Evolutionary conservation across 345 rosid species (phyloP).

Genomic region (Triadica sebifera): DNA sequence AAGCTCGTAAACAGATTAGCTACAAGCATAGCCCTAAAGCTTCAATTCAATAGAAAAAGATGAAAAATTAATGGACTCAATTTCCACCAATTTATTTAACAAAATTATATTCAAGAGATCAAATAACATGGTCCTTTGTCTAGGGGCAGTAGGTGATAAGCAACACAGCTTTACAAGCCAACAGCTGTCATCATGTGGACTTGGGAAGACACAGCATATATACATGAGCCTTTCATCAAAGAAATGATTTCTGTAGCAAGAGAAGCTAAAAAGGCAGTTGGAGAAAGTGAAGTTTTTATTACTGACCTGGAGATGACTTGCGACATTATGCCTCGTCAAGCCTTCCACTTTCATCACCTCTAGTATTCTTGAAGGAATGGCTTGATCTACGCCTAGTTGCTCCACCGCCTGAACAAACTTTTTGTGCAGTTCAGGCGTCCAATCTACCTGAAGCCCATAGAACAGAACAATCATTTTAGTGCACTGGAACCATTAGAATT

Average conservation of each 20-base stretch:
- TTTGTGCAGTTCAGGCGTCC: conserved; percentile 89
- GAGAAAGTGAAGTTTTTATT: not conserved
- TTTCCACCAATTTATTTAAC: too few relatives aligned
- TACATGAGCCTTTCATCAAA: not conserved
- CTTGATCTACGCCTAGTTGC: conserved; percentile 85
- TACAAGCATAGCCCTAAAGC: not conserved
- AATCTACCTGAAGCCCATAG: conserved; percentile 63
- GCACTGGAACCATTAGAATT: not conserved
- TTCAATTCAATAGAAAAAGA: not conserved
- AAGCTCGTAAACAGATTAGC: not conserved
- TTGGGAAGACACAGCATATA: not conserved
- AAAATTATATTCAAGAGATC: not conserved
- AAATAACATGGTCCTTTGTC: not conserved
- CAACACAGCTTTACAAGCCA: not conserved
- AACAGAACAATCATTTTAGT: not conserved
- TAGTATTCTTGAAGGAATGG: conserved; percentile 93
- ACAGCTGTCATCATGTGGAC: not conserved
- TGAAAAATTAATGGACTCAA: too few relatives aligned
- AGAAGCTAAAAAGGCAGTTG: not conserved
- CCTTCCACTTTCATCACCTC: conserved; percentile 96
- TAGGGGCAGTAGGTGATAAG: not conserved
- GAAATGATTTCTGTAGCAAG: not conserved
- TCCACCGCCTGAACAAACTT: conserved; percentile 90
- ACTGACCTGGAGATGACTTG: conserved; percentile 95
- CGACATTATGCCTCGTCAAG: conserved; percentile 91